Percentiles rank a stretch among this genome's conserved stretches.
Conservation (phyloP, 192 early-diverging fungal genomes). For the Diversispora epigaea region DNA sequence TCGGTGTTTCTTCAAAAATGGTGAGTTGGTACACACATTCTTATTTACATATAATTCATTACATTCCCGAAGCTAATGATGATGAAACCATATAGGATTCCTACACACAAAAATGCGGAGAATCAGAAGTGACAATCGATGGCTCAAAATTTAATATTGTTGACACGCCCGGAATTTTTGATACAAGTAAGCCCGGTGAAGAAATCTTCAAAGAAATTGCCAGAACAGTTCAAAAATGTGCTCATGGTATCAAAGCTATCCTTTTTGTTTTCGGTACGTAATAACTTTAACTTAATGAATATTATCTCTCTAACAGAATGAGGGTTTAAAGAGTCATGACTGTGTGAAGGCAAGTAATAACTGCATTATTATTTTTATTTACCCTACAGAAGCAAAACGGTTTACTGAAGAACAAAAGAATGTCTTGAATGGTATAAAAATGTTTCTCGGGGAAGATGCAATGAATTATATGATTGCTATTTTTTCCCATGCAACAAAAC, state of each 20-base stretch:
- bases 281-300: background rate
- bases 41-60: background rate
- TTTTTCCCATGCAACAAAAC: slow-evolving; percentile 12
- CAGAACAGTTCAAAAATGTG: background rate
- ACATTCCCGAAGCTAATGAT: background rate
- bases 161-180: slow-evolving; percentile 27
- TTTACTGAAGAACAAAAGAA: slow-evolving; percentile 16
- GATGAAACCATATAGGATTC: slow-evolving; percentile 24
- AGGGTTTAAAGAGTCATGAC: background rate
- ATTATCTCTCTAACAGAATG: background rate
- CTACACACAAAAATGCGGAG: background rate
- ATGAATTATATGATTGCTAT: slow-evolving; percentile 3
- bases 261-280: slow-evolving; percentile 25
- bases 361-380: slow-evolving; percentile 1
- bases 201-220: background rate
- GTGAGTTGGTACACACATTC: background rate
- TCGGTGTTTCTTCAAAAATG: background rate
- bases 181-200: background rate
- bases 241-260: slow-evolving; percentile 18
- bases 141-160: background rate
- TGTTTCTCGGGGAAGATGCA: slow-evolving; percentile 10
- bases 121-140: slow-evolving; percentile 1
- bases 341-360: slow-evolving; percentile 4
- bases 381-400: slow-evolving; percentile 8
- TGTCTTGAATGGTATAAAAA: slow-evolving; percentile 6